These are phyloP conservation scores for Ophiocordyceps camponoti-floridani DNA, from an alignment of 2,329 filamentous ascomycete species.

Conservation along the genomic window DNA sequence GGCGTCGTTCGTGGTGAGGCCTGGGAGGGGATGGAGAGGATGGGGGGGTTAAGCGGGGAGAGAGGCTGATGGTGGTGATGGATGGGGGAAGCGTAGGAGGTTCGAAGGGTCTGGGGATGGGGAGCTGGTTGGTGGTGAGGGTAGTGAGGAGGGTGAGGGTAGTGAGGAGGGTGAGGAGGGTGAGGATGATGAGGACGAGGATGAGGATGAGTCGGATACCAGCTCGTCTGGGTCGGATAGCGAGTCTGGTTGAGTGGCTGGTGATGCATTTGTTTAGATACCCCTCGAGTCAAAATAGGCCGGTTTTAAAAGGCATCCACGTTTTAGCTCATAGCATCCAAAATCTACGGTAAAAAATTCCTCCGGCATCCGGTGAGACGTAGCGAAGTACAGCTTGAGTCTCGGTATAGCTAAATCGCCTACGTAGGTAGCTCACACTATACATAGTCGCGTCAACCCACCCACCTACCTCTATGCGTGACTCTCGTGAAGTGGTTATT, in stretches of 20 bases:
- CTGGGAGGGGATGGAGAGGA: no score
- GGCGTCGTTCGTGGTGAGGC: constrained; percentile 10
- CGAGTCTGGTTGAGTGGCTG: constrained; percentile 4
- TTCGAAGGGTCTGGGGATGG: background rate
- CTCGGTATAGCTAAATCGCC: no score
- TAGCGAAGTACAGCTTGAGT: no score
- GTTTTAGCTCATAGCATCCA: no score
- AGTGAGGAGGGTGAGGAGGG: constrained; percentile 14
- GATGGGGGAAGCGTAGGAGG: background rate
- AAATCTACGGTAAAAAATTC: no score
- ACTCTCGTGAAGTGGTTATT: no score
- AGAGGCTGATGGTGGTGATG: background rate
- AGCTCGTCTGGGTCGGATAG: constrained; percentile 22
- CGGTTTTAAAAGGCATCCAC: background rate
- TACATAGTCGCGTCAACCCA: no score
- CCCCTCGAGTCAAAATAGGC: background rate
- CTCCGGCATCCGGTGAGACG: no score
- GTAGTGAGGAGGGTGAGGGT: constrained; percentile 10
- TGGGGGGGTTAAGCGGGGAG: background rate
- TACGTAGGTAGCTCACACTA: no score
- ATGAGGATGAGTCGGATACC: constrained; percentile 18
- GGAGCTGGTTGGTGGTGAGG: background rate
- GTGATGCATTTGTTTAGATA: background rate
- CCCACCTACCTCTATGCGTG: no score
- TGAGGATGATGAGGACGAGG: constrained; percentile 8